phyloP scores from a whole-genome alignment of 257 asterid genomes.

The Solanum okadae region DNA sequence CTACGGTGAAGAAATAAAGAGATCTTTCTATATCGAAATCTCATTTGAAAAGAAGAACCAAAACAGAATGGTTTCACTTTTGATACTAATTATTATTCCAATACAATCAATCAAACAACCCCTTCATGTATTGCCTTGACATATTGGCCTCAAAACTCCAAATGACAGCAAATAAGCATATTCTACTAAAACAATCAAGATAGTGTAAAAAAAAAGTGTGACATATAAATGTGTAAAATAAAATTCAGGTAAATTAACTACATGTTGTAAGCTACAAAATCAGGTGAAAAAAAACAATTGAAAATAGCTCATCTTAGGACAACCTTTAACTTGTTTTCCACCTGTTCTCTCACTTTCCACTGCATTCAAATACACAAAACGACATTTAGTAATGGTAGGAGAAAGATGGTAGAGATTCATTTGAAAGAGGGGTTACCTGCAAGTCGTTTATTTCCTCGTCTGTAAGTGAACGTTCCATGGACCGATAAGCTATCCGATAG shows the following conservation, averaged over 20 bases:
- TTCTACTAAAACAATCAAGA: background rate
- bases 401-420: background rate
- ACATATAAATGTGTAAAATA: background rate
- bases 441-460: slow-evolving; percentile 90
- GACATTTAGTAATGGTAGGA: background rate
- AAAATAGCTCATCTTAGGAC: slow-evolving; percentile 56
- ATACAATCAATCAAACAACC: background rate
- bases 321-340: slow-evolving; percentile 68
- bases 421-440: slow-evolving; percentile 45
- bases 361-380: slow-evolving; percentile 20
- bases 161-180: background rate
- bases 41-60: background rate
- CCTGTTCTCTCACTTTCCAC: slow-evolving; percentile 94
- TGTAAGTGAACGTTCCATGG: slow-evolving; percentile 91
- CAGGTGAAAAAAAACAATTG: background rate
- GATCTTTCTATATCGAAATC: background rate
- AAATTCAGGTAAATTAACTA: background rate
- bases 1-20: background rate
- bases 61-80: background rate
- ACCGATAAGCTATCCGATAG: slow-evolving; percentile 78
- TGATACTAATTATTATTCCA: background rate
- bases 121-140: background rate
- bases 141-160: background rate
- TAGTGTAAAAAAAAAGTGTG: background rate
- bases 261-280: background rate